Evolutionary conservation across 768 basidiomycete genomes (phyloP), one percentile per base, ranked within the genome.

Genomic region (Leucocoprinus leucothites): DNA sequence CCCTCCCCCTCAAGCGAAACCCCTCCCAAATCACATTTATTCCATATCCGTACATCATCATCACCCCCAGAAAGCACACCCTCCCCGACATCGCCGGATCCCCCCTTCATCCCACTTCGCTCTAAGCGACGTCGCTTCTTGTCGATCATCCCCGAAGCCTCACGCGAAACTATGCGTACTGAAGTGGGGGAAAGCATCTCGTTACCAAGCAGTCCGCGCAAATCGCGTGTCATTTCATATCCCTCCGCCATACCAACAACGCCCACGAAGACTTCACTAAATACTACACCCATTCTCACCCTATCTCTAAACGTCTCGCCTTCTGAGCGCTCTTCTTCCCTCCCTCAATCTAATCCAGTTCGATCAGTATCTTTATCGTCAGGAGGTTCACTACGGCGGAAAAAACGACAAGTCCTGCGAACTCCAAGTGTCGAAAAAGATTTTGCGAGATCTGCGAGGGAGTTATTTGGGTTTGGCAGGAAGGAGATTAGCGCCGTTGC

Each of bases 391-490:
- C 63, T 74, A 8, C 64, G 69, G 22, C 62, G 69, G 26, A 64
- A 63, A 31, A 64, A 65, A 41, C 59, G 69, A 28, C 64, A 63
- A 47, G 57, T 73, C 22, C 62, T 74, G 49, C 70, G 71, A 36
- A 71, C 70, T 18, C 69, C 72, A 35, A 75, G 71, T 57, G 65
- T 71, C 21, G 71, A 74, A 63, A 67, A 68, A 14, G 69, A 71
- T 58, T 69, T 71, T 58, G 63, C 65, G 21, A 53, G 58, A 38
- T 53, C 61, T 44, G 56, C 59, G 1, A 57, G 53, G 43, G 59
- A 56, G 21, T 34, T 65, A 9, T 60, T 65, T 19, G 44, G 53
- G 51, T 9, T 62, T 60, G 22, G 59, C 52, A 36, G 41, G 57
- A 31, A 42, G 16, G 28, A 21, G 22, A 60, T 59, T 45, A 55